These are phyloP conservation scores for Debaryomyces psychrophilus DNA, from an alignment of 1,139 yeast species.

Conservation along the genomic window DNA sequence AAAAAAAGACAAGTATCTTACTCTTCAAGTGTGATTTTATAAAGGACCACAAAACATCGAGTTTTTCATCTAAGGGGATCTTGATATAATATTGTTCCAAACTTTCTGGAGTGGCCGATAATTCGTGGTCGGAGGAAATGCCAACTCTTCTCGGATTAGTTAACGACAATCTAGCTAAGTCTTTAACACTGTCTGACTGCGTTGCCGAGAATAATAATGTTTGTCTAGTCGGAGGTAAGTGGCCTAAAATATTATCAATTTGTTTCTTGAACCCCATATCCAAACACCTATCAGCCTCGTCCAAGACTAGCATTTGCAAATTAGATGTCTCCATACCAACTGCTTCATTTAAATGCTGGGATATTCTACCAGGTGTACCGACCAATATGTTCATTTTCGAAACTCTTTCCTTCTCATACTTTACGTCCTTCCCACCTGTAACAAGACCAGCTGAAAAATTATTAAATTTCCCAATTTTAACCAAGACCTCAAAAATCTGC, in stretches of 20 bases:
- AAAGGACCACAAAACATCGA: constrained; percentile 87
- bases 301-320: constrained; percentile 80
- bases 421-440: constrained; percentile 95
- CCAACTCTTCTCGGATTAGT: constrained; percentile 78
- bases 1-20: constrained; percentile 85
- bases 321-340: constrained; percentile 81
- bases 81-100: constrained; percentile 81
- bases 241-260: constrained; percentile 80
- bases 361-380: constrained; percentile 94
- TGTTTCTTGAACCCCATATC: constrained; percentile 97
- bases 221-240: constrained; percentile 84
- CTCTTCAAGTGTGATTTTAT: constrained; percentile 83
- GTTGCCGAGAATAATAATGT: constrained; percentile 92
- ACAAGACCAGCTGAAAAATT: constrained; percentile 91
- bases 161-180: constrained; percentile 85
- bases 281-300: constrained; percentile 94
- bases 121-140: constrained; percentile 51
- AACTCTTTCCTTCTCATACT: constrained; percentile 83
- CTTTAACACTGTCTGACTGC: constrained; percentile 84
- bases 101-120: constrained; percentile 76
- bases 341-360: constrained; percentile 95
- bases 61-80: constrained; percentile 74
- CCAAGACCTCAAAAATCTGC: constrained; percentile 88
- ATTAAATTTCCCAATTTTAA: constrained; percentile 80
- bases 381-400: constrained; percentile 82